A percentile compares a stretch with the other conserved stretches of the same genome.
Evolutionary conservation across 164 flowering plant species (phyloP).

Genomic region (Malania oleifera): DNA sequence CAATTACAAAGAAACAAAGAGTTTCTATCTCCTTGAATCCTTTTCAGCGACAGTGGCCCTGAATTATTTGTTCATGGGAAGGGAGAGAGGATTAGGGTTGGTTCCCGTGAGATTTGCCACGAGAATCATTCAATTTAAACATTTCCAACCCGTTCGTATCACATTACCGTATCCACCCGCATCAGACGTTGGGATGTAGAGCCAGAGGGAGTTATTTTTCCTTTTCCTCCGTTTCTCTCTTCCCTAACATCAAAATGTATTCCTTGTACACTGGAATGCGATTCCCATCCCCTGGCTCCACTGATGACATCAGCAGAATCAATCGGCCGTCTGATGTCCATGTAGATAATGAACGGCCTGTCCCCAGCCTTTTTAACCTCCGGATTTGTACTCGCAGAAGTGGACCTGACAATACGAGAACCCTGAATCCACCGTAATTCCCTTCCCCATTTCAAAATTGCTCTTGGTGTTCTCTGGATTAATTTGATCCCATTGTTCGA

Average conservation of each 20-base stretch:
- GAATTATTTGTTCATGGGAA: too few species aligned
- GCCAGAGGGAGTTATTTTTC: not conserved
- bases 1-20: too few species aligned
- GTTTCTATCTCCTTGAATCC: too few species aligned
- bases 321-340: constrained; percentile 19
- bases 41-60: too few species aligned
- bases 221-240: not conserved
- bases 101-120: constrained; percentile 2
- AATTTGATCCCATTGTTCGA: constrained; percentile 18
- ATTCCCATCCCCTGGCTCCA: constrained; percentile 1
- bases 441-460: constrained; percentile 56
- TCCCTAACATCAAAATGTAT: constrained; percentile 7
- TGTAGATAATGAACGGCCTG: constrained; percentile 21
- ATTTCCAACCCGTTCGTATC: constrained; percentile 7
- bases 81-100: too few species aligned
- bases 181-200: not conserved
- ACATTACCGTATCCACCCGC: not conserved
- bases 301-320: constrained; percentile 14
- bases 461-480: constrained; percentile 10
- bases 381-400: constrained; percentile 39
- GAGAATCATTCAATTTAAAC: not conserved
- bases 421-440: constrained; percentile 33
- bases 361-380: constrained; percentile 7
- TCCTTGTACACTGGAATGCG: constrained; percentile 27
- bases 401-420: constrained; percentile 50